A percentile compares a stretch with the other conserved stretches of the same genome.
Evolutionary conservation across 2,329 filamentous ascomycete species (phyloP).

Genomic region (Tolypocladium album): DNA sequence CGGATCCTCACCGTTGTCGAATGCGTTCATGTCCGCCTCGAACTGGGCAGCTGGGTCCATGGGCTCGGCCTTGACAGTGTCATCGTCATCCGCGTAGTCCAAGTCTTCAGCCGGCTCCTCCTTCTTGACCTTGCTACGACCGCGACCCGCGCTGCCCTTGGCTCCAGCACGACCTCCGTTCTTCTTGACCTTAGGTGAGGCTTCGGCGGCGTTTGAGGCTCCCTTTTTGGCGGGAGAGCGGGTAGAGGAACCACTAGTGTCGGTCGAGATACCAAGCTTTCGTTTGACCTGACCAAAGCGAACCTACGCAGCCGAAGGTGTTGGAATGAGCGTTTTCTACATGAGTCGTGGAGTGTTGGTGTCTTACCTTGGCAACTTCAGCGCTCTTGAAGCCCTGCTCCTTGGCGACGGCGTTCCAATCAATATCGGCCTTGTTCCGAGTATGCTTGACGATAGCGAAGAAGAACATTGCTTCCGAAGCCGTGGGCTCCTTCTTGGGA

Average conservation of each 20-base stretch:
- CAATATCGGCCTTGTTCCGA: slow-evolving; percentile 30
- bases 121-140: slow-evolving; percentile 9
- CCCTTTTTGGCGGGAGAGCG: slow-evolving; percentile 13
- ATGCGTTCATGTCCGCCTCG: slow-evolving; percentile 7
- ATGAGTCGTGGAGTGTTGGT: too few relatives aligned
- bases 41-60: slow-evolving; percentile 10
- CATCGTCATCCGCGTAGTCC: slow-evolving; percentile 10
- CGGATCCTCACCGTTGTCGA: slow-evolving; percentile 3
- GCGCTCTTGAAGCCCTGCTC: slow-evolving; percentile 33
- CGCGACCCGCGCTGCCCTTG: slow-evolving; percentile 9
- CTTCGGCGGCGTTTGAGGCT: slow-evolving; percentile 1
- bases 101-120: slow-evolving; percentile 8
- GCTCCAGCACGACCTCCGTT: slow-evolving; percentile 10
- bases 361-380: slow-evolving; percentile 29
- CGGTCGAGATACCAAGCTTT: slow-evolving; percentile 27
- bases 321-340: background rate
- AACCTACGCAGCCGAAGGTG: slow-evolving; percentile 14
- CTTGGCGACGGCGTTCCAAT: slow-evolving; percentile 35
- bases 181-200: slow-evolving; percentile 20
- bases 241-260: slow-evolving; percentile 6
- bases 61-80: slow-evolving; percentile 3
- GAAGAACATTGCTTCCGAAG: slow-evolving; percentile 32
- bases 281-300: slow-evolving; percentile 40
- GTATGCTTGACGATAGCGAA: slow-evolving; percentile 32
- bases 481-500: slow-evolving; percentile 23